A percentile compares a stretch with the other conserved stretches of the same genome.
Evolutionary conservation across 768 basidiomycete genomes (phyloP).

Genomic region (Suillus plorans): DNA sequence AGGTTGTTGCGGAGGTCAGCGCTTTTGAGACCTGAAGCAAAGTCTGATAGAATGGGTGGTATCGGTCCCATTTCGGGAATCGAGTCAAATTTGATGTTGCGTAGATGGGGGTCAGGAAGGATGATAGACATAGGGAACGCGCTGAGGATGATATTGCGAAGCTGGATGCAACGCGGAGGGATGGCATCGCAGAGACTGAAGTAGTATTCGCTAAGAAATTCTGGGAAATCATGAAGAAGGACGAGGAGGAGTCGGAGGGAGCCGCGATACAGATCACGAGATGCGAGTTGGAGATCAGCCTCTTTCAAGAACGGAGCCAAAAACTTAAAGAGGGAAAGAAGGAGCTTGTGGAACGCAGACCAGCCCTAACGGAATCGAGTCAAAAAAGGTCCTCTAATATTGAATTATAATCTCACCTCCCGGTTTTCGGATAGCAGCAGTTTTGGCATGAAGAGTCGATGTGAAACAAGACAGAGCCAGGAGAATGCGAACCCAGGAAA

Average conservation of each 20-base stretch:
- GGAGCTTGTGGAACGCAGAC: slow-evolving; percentile 92
- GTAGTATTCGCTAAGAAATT: slow-evolving; percentile 96
- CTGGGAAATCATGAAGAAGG: slow-evolving; percentile 97
- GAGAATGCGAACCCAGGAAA: slow-evolving; percentile 99
- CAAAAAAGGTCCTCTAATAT: slow-evolving; percentile 8
- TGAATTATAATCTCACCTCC: slow-evolving; percentile 52
- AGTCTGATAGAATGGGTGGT: slow-evolving; percentile 90
- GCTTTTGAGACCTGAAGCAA: slow-evolving; percentile 75
- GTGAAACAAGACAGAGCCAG: slow-evolving; percentile 96
- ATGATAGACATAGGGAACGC: slow-evolving; percentile 84
- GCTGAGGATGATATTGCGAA: slow-evolving; percentile 94
- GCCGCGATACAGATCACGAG: slow-evolving; percentile 87
- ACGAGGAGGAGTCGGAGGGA: slow-evolving; percentile 89
- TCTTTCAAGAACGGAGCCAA: slow-evolving; percentile 86
- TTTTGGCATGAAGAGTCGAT: slow-evolving; percentile 97
- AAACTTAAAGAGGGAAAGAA: slow-evolving; percentile 95
- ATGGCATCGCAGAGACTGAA: slow-evolving; percentile 94
- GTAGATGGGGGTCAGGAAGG: slow-evolving; percentile 86
- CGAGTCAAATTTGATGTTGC: slow-evolving; percentile 68
- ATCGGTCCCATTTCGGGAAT: slow-evolving; percentile 91
- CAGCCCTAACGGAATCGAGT: slow-evolving; percentile 61
- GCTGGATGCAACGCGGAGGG: slow-evolving; percentile 89
- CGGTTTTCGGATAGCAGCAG: slow-evolving; percentile 83
- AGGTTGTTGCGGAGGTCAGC: slow-evolving; percentile 77
- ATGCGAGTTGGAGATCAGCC: slow-evolving; percentile 75